phyloP scores from a whole-genome alignment of 2,329 filamentous ascomycete genomes.

The Domatiomyces globalis region DNA sequence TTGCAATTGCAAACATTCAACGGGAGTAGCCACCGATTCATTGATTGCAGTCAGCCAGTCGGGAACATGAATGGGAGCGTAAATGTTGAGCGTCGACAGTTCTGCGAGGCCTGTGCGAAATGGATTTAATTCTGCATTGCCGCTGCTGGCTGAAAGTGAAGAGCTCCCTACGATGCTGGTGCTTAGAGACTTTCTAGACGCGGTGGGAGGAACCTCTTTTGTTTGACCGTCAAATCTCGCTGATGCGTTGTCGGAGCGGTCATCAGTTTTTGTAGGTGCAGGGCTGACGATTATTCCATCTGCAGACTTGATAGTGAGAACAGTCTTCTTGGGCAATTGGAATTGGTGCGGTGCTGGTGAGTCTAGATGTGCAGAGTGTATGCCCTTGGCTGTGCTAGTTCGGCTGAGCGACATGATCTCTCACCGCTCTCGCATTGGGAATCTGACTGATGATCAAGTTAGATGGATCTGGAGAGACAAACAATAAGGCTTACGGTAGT shows the following conservation, averaged over 20 bases:
- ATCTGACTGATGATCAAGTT: background rate
- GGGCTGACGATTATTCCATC: background rate
- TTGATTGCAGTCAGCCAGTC: conserved; percentile 19
- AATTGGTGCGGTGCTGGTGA: background rate
- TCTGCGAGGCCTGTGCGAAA: background rate
- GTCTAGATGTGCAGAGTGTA: background rate
- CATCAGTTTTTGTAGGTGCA: too few species aligned
- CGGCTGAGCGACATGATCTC: background rate
- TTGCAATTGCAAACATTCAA: conserved; percentile 7
- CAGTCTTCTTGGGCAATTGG: background rate
- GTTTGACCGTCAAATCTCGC: background rate
- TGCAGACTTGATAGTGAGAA: background rate
- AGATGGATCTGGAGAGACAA: background rate
- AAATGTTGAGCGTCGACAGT: conserved; percentile 12
- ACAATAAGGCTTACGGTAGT: background rate
- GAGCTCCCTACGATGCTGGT: background rate
- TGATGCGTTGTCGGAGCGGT: background rate
- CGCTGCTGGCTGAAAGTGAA: background rate
- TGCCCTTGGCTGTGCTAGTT: background rate
- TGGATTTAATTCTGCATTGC: background rate
- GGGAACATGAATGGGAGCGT: conserved; percentile 18
- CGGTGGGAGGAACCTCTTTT: background rate
- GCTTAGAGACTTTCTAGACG: background rate
- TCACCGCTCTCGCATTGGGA: background rate
- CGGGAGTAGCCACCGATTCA: conserved; percentile 15